Percentiles rank a stretch among this genome's conserved stretches.
Evolutionary conservation across 1,284 basidiomycete genomes (phyloP).

Genomic region (Vanrija sp.): DNA sequence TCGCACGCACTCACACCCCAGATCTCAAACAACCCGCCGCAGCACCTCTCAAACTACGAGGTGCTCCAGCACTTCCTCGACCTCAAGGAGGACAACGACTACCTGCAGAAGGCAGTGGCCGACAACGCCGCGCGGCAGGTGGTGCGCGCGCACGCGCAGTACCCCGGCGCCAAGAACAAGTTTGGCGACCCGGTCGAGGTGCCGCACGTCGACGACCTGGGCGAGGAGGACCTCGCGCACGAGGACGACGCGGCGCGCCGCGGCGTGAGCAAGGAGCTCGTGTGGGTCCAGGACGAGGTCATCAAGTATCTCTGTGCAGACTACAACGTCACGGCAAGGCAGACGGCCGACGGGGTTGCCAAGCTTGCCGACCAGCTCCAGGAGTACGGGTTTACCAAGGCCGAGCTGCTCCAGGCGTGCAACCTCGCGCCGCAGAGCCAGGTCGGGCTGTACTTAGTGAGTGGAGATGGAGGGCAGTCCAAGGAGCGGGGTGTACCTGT

Average conservation of each 20-base stretch:
- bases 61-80: conserved; percentile 73
- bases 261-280: conserved; percentile 67
- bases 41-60: conserved; percentile 80
- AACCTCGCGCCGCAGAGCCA: conserved; percentile 77
- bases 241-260: conserved; percentile 35
- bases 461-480: conserved; percentile 50
- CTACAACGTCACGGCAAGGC: conserved; percentile 57
- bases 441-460: conserved; percentile 84
- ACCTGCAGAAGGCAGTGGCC: conserved; percentile 61
- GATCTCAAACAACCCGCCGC: conserved; percentile 72
- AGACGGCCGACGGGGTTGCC: conserved; percentile 63
- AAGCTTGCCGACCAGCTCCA: conserved; percentile 65
- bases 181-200: neutral
- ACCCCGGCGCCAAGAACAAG: conserved; percentile 1
- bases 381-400: conserved; percentile 72
- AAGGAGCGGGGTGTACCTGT: no score
- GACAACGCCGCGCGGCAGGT: conserved; percentile 23
- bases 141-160: conserved; percentile 8
- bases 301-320: conserved; percentile 63
- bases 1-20: conserved; percentile 35
- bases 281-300: conserved; percentile 86
- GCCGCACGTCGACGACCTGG: conserved; percentile 35
- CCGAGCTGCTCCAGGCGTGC: conserved; percentile 84
- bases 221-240: conserved; percentile 52
- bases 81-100: conserved; percentile 61